Percentiles rank a stretch among this genome's conserved stretches.
phyloP scores from a whole-genome alignment of 108 stramenopile species.

The Nitzschia palea region DNA sequence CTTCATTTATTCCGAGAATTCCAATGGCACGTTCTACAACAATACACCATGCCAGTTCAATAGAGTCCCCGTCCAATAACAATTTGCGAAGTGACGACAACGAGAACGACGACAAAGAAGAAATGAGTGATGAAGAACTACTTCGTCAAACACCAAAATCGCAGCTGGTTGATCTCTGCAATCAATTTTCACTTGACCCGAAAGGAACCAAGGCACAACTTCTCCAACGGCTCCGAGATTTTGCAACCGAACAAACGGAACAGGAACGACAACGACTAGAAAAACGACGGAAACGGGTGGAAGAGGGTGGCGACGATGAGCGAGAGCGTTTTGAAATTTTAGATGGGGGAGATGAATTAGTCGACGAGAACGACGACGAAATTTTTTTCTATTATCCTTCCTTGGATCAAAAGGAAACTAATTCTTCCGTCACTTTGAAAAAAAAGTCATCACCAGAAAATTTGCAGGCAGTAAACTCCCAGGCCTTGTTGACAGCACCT shows the following conservation, averaged over 20 bases:
- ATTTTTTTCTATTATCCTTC: slow-evolving; percentile 35
- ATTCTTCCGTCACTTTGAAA: slow-evolving; percentile 5
- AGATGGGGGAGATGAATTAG: slow-evolving; percentile 32
- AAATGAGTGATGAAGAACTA: slow-evolving; percentile 41
- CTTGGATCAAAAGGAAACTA: slow-evolving; percentile 17
- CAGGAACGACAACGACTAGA: slow-evolving; percentile 40
- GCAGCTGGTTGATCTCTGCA: slow-evolving; percentile 65
- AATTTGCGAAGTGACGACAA: too few species aligned
- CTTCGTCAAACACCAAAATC: slow-evolving; percentile 47
- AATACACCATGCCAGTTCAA: too few species aligned
- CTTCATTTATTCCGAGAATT: background rate
- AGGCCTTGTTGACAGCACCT: slow-evolving; percentile 52
- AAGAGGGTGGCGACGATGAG: slow-evolving; percentile 51
- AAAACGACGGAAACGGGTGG: slow-evolving; percentile 49
- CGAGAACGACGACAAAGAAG: slow-evolving; percentile 9
- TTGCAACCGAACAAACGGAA: slow-evolving; percentile 56
- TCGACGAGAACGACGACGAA: slow-evolving; percentile 42
- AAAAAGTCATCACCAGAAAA: slow-evolving; percentile 8
- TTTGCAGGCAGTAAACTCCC: slow-evolving; percentile 11
- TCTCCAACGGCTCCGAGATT: slow-evolving; percentile 57
- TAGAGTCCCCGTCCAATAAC: too few species aligned
- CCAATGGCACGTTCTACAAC: too few species aligned
- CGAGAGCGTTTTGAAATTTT: slow-evolving; percentile 49
- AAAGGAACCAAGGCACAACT: slow-evolving; percentile 64
- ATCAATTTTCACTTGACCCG: slow-evolving; percentile 49